Base-by-base conservation (phyloP, 768 basidiomycete genomes). In the Rhodotorula paludigena region DNA sequence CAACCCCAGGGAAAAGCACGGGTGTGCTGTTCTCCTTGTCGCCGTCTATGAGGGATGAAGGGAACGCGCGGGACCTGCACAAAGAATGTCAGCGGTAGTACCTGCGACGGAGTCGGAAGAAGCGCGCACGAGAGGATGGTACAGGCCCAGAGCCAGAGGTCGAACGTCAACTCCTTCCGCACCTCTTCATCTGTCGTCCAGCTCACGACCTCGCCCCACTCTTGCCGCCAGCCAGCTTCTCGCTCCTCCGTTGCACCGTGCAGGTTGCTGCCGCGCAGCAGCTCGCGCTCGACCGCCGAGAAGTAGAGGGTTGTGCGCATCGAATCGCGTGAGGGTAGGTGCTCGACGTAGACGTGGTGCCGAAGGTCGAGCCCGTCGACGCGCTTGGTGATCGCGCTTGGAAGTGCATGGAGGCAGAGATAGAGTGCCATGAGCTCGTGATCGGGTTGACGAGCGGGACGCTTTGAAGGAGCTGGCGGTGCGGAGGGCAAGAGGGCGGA, bases 61-160 rank as follows among this genome's bases (percentile, higher is more conserved):
- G 90, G 75, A 96, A 97, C 0, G 91, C 89, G 58, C 93, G 85
- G 1, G 92, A 93, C 2, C 90, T 90, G 44, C 91, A 55, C 35
- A 1, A 44, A 41, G 21, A 25, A 56, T n/a, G n/a, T n/a, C n/a
- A n/a, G n/a, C n/a, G n/a, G n/a, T n/a, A n/a, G n/a, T n/a, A n/a
- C n/a, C n/a, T n/a, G n/a, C n/a, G n/a, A n/a, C n/a, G n/a, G 33
- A 5, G 10, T 21, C 30, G 2, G 32, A 35, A 49, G 60, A 52
- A 2, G 14, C 1, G n/a, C 63, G 30, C n/a, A 71, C 71, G 54
- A 70, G 23, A 76, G 49, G 21, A 60, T 52, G 5, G 71, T 68
- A 30, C 57, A 58, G 0, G 74, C 75, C 75, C 73, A 76, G 14
- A 74, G 44, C 57, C 66, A 76, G 20, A 57, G 28, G 18, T 75